Evolutionary conservation across 2,329 filamentous ascomycete genomes (phyloP), one percentile per base, ranked within the genome.

Genomic region (Zymoseptoria crescenta): DNA sequence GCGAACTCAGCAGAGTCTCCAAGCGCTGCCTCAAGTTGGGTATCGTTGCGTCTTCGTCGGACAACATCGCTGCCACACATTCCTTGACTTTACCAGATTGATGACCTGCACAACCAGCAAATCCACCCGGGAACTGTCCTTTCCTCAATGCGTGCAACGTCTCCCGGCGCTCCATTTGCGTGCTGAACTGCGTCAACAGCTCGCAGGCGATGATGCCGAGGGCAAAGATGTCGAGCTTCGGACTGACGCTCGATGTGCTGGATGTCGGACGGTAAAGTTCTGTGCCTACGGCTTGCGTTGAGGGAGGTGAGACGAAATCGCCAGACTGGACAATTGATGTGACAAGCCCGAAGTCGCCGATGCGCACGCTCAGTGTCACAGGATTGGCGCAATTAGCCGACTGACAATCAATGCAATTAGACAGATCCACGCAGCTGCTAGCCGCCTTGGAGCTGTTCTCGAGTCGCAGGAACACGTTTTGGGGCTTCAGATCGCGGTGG

Each of bases 331-430:
- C 80, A 52, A 82, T 78, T 56, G 82, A 80, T 8, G 82, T 81
- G 4, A 85, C 84, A 4, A 87, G 78, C 1, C 86, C 86, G 66
- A 88, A 88, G 67, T 88, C 86, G 1, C 85, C 86, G 56, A 88
- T 87, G 4, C 83, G 79, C 9, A 86, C 82, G 48, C 64, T 63
- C 20, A 71, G 58, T 45, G 58, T 62, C 5, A 64, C 59, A 1
- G 66, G 63, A 19, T 62, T 62, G 10, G 64, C 59, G 21, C 10
- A 59, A 60, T 56, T 13, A 49, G 55, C 45, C 53, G 56, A 56
- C 20, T 59, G 59, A 59, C 83, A 87, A 1, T 74, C 64, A 8
- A 66, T 64, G 64, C 83, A 85, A 0, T 65, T 69, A 1, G 75
- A 73, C 1, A 80, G 66, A 50, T 81, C 73, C n/a, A 80, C 73